Evolutionary conservation across 495 filamentous ascomycete species (phyloP), one percentile per base, ranked within the genome.

Genomic region (Xylaria curta): DNA sequence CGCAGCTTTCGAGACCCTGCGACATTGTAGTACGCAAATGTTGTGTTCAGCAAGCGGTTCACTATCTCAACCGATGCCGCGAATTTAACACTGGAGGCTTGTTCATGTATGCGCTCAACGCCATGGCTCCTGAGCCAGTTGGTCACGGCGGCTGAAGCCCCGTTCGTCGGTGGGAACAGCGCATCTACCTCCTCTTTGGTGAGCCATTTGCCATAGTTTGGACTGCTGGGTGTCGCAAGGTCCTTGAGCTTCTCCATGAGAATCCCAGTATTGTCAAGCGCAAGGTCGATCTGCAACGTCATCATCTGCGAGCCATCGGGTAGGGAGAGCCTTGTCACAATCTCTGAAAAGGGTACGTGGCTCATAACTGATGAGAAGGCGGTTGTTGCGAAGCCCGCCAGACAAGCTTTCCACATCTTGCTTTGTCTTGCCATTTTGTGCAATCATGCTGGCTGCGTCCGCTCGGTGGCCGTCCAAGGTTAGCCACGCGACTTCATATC

Each of bases 191-290:
- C 82, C 3, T 85, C 78, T 28, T 78, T 78, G 31, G 84, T 81
- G 70, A 89, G 74, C 76, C 84, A 85, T 68, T 85, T 77, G n/a
- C 88, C 87, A 71, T 90, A 90, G 64, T 80, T 76, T 1, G 80
- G 75, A 33, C 82, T 72, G 5, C 84, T 83, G 1, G 87, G 87
- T 4, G 86, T 87, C 0, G 87, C 87, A n/a, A 89, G 77, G n/a
- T 84, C 79, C 19, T 81, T 72, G 71, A 89, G 76, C 40, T 80
- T 83, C 24, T 82, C 77, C 76, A 86, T 82, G 8, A 89, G 77
- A 65, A 84, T 81, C 49, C 82, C 80, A n/a, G 84, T 69, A 60
- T 84, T 71, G 40, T 76, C 74, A 61, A 80, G 76, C 31, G 68
- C 74, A 58, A 82, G 79, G 46, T 76, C 80, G 40, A 82, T 71